These are phyloP conservation scores for Lactuca saligna DNA, from an alignment of 129 eudicot genomes.

Conservation along the genomic window DNA sequence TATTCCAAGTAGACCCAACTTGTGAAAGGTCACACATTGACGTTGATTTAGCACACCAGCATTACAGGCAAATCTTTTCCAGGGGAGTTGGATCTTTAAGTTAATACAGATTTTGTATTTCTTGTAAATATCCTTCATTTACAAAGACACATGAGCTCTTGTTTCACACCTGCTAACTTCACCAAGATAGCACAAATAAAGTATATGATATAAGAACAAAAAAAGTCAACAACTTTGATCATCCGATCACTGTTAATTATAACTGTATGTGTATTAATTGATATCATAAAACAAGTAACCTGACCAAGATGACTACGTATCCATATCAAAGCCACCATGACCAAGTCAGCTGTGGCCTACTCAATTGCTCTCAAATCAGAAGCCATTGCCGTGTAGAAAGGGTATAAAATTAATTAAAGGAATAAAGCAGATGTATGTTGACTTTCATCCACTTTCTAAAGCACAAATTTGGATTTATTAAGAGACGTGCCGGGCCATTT, in stretches of 20 bases:
- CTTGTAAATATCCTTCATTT: too few species aligned
- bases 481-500: background rate
- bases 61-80: slow-evolving; percentile 1
- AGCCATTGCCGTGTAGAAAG: background rate
- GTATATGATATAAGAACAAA: background rate
- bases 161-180: background rate
- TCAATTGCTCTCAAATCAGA: background rate
- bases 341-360: background rate
- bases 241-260: background rate
- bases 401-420: background rate
- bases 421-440: background rate
- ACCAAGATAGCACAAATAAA: background rate
- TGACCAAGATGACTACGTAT: background rate
- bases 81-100: background rate
- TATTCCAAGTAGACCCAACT: background rate
- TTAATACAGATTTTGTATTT: too few species aligned
- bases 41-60: slow-evolving; percentile 1
- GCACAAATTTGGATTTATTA: slow-evolving; percentile 2
- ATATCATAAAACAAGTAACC: background rate
- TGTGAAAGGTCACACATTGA: slow-evolving; percentile 15
- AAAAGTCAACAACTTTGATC: background rate
- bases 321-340: background rate
- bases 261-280: background rate
- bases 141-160: background rate
- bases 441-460: background rate